Conservation (phyloP, 768 basidiomycete genomes). For the Leccinum disarticulatum region DNA sequence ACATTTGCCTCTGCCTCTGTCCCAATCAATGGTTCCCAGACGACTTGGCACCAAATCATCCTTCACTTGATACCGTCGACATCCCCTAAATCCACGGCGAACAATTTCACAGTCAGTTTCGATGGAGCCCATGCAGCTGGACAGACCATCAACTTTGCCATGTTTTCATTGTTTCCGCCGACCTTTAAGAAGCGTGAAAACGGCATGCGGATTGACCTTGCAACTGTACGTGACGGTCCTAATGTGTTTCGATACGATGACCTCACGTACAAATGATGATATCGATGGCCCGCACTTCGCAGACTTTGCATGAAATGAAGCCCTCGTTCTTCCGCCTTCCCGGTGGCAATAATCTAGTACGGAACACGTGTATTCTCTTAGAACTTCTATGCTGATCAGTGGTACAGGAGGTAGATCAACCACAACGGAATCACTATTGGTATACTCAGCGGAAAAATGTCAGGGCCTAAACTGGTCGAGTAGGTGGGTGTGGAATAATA, state of each 20-base stretch:
- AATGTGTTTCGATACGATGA: not conserved
- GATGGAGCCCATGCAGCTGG: constrained; percentile 41
- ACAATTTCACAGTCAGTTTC: constrained; percentile 53
- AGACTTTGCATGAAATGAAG: constrained; percentile 52
- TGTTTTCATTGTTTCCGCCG: constrained; percentile 65
- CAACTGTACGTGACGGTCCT: constrained; percentile 38
- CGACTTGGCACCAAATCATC: constrained; percentile 49
- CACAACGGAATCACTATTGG: not conserved
- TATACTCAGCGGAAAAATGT: constrained; percentile 4
- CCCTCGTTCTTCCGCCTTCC: constrained; percentile 66
- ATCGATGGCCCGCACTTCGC: not conserved
- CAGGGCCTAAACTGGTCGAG: not conserved
- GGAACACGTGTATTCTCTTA: constrained; percentile 11
- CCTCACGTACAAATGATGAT: not conserved
- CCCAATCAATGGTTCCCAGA: constrained; percentile 40
- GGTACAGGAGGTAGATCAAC: constrained; percentile 39
- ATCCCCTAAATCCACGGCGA: constrained; percentile 41
- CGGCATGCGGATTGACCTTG: constrained; percentile 61
- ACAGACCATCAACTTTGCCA: constrained; percentile 50
- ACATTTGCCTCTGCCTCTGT: constrained; percentile 41
- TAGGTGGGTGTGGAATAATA: not conserved
- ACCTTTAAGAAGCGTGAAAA: constrained; percentile 60
- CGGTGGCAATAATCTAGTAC: constrained; percentile 62
- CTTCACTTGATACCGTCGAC: constrained; percentile 41
- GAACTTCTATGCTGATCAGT: constrained; percentile 22